Conservation (phyloP, 768 basidiomycete genomes). For the Lyophyllum semitale region DNA sequence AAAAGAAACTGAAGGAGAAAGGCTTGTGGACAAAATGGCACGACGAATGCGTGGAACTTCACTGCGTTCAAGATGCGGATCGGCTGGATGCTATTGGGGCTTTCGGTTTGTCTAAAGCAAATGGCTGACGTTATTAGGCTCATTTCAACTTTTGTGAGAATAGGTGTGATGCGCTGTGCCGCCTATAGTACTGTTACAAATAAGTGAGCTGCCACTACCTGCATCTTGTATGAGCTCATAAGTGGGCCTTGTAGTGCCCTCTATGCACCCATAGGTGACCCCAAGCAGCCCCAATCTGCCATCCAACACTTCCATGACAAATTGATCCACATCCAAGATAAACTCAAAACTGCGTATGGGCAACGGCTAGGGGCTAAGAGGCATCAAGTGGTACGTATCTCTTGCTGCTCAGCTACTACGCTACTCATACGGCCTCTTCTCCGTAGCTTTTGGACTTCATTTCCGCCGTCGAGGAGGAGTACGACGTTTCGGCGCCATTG, state of each 20-base stretch:
- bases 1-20: constrained; percentile 61
- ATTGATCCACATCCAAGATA: constrained; percentile 69
- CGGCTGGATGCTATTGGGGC: constrained; percentile 79
- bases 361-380: constrained; percentile 67
- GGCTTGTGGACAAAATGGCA: constrained; percentile 71
- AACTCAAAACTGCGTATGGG: constrained; percentile 79
- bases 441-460: constrained; percentile 18
- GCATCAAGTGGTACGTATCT: constrained; percentile 60
- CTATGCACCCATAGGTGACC: constrained; percentile 49
- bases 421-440: neutral
- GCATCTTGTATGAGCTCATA: neutral
- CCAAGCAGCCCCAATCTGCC: constrained; percentile 48
- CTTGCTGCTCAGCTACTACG: neutral
- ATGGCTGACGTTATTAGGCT: neutral
- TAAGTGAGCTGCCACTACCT: constrained; percentile 30
- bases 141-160: neutral
- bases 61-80: constrained; percentile 82
- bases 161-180: constrained; percentile 69
- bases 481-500: neutral
- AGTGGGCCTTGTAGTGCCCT: constrained; percentile 34
- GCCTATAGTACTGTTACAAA: constrained; percentile 62
- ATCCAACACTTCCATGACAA: constrained; percentile 89
- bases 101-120: constrained; percentile 50
- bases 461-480: constrained; percentile 16
- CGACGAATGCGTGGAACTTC: constrained; percentile 68